Evolutionary conservation across 352 stramenopile species (phyloP), one percentile per base, ranked within the genome.

Genomic region (Globisporangium solare): DNA sequence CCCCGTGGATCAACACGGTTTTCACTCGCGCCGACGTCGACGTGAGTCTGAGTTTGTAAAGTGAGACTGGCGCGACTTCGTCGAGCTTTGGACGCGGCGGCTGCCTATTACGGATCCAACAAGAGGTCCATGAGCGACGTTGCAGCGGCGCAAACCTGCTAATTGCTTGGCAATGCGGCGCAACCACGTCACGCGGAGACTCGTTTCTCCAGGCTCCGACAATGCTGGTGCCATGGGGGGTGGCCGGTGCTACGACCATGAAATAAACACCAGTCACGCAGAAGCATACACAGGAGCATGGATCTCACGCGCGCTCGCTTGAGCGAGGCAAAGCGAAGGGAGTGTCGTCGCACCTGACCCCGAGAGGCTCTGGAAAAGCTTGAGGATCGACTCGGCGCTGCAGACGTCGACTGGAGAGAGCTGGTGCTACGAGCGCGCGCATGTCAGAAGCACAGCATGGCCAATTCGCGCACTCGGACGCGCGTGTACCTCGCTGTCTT

Each of bases 381-480:
- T 55, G 20, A 76, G 62, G 39, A 91, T 76, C 27, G 59, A 59
- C 22, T 75, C 64, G 17, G 58, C 67, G 3, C 66, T 71, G 47
- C 68, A 77, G n/a, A 91, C 76, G 22, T 91, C 78, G 2, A 91
- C 65, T 8, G 81, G 65, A 20, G 74, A 88, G 15, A 85, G 63
- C 4, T 71, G 66, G 50, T 87, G 77, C 81, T 91, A 45, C n/a
- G 24, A 35, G 27, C 27, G 7, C 5, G 27, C 7, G 10, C 10
- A 3, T 35, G 27, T 35, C 27, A 35, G 27, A 35, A 35, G 27
- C 27, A 35, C 27, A 11, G 27, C 27, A 35, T 35, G 6, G 27
- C 27, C 27, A 35, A 35, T 35, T 35, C 27, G 6, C 5, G 6
- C 27, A 35, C 10, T 35, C 5, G 0, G 47, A 52, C 17, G 41